Evolutionary conservation across 2,329 filamentous ascomycete species (phyloP).

Genomic region (Colletotrichum brevisporum): DNA sequence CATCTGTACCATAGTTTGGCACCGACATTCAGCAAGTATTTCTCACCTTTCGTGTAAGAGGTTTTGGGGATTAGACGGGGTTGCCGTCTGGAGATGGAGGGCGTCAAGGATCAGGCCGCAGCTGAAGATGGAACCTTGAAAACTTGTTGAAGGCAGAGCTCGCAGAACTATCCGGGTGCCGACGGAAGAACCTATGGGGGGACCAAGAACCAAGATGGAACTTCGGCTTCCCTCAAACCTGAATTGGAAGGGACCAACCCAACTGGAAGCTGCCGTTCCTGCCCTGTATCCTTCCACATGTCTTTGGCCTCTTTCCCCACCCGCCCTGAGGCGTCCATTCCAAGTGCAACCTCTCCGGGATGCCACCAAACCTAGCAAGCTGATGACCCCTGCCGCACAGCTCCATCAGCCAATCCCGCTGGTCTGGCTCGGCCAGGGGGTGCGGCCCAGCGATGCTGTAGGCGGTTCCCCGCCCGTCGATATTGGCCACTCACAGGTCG

Average conservation of each 20-base stretch:
- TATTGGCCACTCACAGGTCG: slow-evolving; percentile 24
- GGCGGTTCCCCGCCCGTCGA: slow-evolving; percentile 27
- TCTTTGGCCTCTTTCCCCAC: slow-evolving; percentile 13
- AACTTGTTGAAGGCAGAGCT: no score
- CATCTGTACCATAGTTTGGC: slow-evolving; percentile 3
- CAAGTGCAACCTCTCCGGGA: slow-evolving; percentile 39
- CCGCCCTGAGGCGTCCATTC: slow-evolving; percentile 32
- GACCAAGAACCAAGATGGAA: slow-evolving; percentile 16
- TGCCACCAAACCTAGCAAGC: slow-evolving; percentile 34
- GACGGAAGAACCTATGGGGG: no score
- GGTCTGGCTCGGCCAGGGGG: slow-evolving; percentile 33
- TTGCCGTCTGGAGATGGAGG: neutral
- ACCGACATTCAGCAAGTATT: neutral
- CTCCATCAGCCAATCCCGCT: slow-evolving; percentile 39
- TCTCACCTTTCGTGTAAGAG: neutral
- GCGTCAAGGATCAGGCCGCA: slow-evolving; percentile 7
- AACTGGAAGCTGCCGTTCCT: neutral
- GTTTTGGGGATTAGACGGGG: neutral
- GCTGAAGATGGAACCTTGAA: no score
- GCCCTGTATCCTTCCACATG: neutral
- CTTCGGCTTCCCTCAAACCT: slow-evolving; percentile 35
- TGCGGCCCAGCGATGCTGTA: slow-evolving; percentile 24
- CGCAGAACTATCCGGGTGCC: no score
- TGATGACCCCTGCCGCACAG: slow-evolving; percentile 26
- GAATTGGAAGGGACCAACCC: slow-evolving; percentile 15